phyloP scores from a whole-genome alignment of 2,329 filamentous ascomycete genomes.

The Penicillium corylophilum region DNA sequence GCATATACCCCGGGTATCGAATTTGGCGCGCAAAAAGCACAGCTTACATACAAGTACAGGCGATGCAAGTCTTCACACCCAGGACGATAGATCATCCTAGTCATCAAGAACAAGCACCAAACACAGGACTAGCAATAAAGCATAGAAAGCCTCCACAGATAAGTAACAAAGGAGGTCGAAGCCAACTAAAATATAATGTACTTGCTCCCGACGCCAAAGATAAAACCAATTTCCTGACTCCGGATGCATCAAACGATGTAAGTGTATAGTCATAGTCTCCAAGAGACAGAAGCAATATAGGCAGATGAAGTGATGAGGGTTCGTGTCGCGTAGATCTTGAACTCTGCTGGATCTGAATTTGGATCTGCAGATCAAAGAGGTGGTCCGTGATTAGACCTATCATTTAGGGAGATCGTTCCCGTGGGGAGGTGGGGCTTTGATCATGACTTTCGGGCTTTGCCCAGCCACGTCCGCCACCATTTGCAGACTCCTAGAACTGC shows the following conservation, averaged over 20 bases:
- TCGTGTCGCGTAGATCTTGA: constrained; percentile 16
- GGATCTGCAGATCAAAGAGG: neutral
- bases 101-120: neutral
- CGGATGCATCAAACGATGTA: constrained; percentile 12
- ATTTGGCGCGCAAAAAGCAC: constrained; percentile 10
- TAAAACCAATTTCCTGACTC: constrained; percentile 11
- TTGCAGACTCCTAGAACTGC: constrained; percentile 58
- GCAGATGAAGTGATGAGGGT: constrained; percentile 10
- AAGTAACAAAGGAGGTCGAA: constrained; percentile 3
- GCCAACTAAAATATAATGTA: constrained; percentile 2
- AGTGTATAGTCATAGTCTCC: constrained; percentile 14
- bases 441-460: constrained; percentile 29
- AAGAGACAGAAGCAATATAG: constrained; percentile 10
- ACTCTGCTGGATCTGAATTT: constrained; percentile 4
- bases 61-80: neutral
- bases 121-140: constrained; percentile 8
- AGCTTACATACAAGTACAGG: constrained; percentile 12
- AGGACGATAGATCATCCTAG: neutral
- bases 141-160: neutral
- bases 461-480: constrained; percentile 62
- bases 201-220: constrained; percentile 9
- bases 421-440: neutral
- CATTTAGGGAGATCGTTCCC: neutral
- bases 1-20: constrained; percentile 17
- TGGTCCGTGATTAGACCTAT: neutral